phyloP scores from a whole-genome alignment of 768 basidiomycete species.

The Tulasnella sp. region DNA sequence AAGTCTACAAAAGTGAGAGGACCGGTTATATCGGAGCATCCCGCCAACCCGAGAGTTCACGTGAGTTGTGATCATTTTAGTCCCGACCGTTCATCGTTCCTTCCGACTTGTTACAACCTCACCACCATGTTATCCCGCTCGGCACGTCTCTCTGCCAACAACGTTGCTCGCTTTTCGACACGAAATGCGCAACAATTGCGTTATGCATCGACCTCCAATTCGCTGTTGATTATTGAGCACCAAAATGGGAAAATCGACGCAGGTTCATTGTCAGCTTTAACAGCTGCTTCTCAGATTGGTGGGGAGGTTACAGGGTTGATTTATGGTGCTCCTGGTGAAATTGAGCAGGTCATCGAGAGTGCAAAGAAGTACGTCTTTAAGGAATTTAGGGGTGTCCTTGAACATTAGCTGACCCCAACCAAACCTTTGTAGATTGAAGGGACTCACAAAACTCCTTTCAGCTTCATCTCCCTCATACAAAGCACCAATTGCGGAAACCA shows the following conservation, averaged over 20 bases:
- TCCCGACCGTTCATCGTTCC: too few species aligned
- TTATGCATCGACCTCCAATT: conserved; percentile 8
- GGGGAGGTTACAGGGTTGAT: conserved; percentile 74
- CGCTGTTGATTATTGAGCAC: conserved; percentile 56
- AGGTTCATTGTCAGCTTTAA: conserved; percentile 77
- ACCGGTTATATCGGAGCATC: too few species aligned
- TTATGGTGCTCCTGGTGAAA: conserved; percentile 53
- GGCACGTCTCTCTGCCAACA: too few species aligned
- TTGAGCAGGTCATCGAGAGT: conserved; percentile 51
- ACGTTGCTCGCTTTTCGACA: too few species aligned
- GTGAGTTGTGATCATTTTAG: too few species aligned
- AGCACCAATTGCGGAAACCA: conserved; percentile 55
- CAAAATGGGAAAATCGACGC: conserved; percentile 67
- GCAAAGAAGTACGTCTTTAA: conserved; percentile 63
- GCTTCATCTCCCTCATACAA: conserved; percentile 58
- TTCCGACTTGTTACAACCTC: too few species aligned
- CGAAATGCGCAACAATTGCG: conserved; percentile 1
- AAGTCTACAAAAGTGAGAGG: too few species aligned
- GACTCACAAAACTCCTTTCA: conserved; percentile 53
- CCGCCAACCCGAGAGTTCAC: too few species aligned
- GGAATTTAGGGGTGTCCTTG: too few species aligned
- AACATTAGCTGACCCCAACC: not conserved
- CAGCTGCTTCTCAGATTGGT: conserved; percentile 76
- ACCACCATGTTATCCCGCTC: too few species aligned
- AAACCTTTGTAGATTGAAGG: conserved; percentile 41